phyloP scores from a whole-genome alignment of 1,139 yeast species.

The Pneumocystis canis region DNA sequence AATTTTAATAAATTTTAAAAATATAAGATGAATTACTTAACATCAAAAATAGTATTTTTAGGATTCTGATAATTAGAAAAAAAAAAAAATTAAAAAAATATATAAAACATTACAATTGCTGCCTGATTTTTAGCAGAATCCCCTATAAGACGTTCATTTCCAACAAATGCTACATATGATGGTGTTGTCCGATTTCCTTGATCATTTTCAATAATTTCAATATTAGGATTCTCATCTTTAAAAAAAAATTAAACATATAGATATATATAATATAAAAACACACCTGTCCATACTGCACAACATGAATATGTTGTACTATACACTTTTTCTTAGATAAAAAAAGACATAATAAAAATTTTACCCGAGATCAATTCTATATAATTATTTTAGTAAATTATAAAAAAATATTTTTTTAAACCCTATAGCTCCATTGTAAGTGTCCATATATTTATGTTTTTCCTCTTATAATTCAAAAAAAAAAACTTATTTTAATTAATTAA shows the following conservation, averaged over 20 bases:
- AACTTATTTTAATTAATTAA: neutral
- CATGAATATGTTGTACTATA: slow-evolving; percentile 80
- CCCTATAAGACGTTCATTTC: slow-evolving; percentile 95
- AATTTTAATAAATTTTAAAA: neutral
- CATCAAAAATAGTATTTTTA: slow-evolving; percentile 89
- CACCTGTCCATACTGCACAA: slow-evolving; percentile 12
- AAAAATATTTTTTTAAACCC: neutral
- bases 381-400: neutral
- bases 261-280: neutral
- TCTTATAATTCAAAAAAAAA: neutral
- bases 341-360: neutral
- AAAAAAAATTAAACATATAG: neutral
- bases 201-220: slow-evolving; percentile 89
- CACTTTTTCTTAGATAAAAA: slow-evolving; percentile 24
- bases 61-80: slow-evolving; percentile 39
- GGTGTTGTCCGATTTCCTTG: slow-evolving; percentile 99
- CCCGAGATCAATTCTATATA: neutral
- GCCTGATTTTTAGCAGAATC: slow-evolving; percentile 99
- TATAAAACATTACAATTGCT: slow-evolving; percentile 39
- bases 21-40: slow-evolving; percentile 31
- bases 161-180: slow-evolving; percentile 93
- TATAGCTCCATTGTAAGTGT: neutral
- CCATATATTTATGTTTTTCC: neutral
- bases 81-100: neutral
- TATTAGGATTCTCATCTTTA: slow-evolving; percentile 52